These are phyloP conservation scores for Grosmannia serpens DNA, from an alignment of 2,329 filamentous ascomycete species.

Conservation along the genomic window DNA sequence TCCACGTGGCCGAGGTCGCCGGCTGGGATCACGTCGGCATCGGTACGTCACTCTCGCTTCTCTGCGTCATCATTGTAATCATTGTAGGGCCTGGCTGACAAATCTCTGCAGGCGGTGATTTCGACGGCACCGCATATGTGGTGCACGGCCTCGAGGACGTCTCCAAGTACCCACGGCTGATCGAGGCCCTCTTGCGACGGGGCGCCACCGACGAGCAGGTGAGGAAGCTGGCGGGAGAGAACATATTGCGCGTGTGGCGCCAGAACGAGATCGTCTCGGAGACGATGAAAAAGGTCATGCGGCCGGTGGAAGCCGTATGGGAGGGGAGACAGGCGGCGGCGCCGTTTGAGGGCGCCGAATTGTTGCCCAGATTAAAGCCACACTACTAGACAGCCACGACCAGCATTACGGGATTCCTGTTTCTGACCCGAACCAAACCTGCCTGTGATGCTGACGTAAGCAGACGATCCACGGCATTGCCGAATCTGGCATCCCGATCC, in stretches of 20 bases:
- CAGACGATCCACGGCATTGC: not conserved
- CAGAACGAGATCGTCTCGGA: not conserved
- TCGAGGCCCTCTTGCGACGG: not conserved
- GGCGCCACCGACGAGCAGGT: slow-evolving; percentile 4
- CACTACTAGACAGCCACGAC: not conserved
- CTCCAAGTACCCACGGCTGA: not conserved
- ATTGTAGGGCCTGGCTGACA: not conserved
- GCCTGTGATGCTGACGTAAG: not conserved
- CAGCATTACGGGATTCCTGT: not conserved
- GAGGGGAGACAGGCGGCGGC: not conserved
- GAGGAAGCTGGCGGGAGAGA: slow-evolving; percentile 1
- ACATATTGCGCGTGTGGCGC: slow-evolving; percentile 3
- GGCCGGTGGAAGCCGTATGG: not conserved
- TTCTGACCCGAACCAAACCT: too few relatives aligned
- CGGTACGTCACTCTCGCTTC: slow-evolving; percentile 21
- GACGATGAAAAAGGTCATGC: not conserved
- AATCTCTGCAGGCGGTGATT: not conserved
- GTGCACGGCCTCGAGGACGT: not conserved
- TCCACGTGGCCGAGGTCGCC: slow-evolving; percentile 68
- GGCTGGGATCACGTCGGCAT: slow-evolving; percentile 82
- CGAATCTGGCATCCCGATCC: too few relatives aligned
- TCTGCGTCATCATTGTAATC: not conserved
- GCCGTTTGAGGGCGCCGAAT: not conserved
- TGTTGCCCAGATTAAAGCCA: not conserved
- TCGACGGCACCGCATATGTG: not conserved